Base-by-base conservation (phyloP, 371 early-diverging fungal genomes). In the Syncephalastrum contaminatum region DNA sequence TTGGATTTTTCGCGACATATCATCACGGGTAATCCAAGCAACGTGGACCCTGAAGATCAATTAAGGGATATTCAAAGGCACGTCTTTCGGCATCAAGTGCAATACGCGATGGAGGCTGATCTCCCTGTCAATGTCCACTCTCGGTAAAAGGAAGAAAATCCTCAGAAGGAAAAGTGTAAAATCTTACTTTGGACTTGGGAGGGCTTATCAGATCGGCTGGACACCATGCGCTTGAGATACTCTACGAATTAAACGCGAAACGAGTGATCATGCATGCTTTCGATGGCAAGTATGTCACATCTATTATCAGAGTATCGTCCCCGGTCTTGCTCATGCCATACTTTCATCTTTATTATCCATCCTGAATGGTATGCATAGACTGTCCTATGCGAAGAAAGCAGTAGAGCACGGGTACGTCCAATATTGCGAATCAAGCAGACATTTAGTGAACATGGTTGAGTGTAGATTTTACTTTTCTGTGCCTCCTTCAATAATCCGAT, bases 71-170 rank as follows among this genome's bases (percentile, higher is more conserved):
- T 69, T 15, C 90, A 88, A 58, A 67, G 75, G 6, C 53, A 67
- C 20, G 78, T 85, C 12, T 88, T 88, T 59, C 56, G 62, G 8
- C 58, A 59, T 16, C 90, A 88, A 53, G 59, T 82, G 12, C 56
- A 63, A 16, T 45, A 83, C 43, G 87, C 90, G 0, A 67, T 74
- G 25, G 63, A 68, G 25, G 69, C 73, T 20, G 57, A 66, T 53
- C 67, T 90, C 4, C 81, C 87, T 0, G 56, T 90, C 30, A 87
- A 87, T 60, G 85, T 88, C 3, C 90, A 88, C 64, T 86, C 88
- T 7, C 70, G 88, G 54, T 66, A 53, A 42, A 39, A 6, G 2
- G 3, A 15, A 41, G 4, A 3, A 8, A 4, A 3, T 54, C 45
- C 4, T 24, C 51, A 14, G n/a, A 0, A n/a, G 1, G 25, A 21